A percentile compares a stretch with the other conserved stretches of the same genome.
Conservation (phyloP, 2,329 filamentous ascomycete genomes). For the Hymenoscyphus fructigenus region DNA sequence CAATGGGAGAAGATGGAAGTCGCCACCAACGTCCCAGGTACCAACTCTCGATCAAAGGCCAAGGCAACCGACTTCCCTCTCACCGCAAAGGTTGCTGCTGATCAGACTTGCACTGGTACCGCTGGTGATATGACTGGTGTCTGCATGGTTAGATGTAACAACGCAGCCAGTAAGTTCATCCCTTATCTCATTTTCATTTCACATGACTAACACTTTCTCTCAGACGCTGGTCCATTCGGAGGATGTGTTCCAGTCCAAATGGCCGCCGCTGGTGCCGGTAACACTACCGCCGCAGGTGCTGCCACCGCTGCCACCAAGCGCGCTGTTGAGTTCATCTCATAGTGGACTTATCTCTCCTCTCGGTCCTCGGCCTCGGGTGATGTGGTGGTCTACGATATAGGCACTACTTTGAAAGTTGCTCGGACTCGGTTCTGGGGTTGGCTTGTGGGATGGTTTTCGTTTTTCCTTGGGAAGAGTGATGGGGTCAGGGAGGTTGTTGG, state of each 20-base stretch:
- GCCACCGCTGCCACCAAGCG: not conserved
- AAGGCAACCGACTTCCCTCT: conserved; percentile 45
- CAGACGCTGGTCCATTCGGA: conserved; percentile 59
- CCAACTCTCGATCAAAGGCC: conserved; percentile 45
- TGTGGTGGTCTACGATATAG: not conserved
- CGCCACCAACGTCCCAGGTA: conserved; percentile 51
- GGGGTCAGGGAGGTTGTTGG: not conserved
- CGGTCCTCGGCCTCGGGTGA: too few relatives aligned
- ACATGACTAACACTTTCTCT: not conserved
- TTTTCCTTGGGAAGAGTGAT: not conserved
- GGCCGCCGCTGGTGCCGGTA: conserved; percentile 20
- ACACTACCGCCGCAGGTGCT: conserved; percentile 15
- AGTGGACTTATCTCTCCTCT: not conserved
- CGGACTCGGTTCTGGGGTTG: not conserved
- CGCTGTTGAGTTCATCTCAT: conserved; percentile 1
- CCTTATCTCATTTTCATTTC: not conserved
- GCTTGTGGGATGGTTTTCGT: not conserved
- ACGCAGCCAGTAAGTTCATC: conserved; percentile 44
- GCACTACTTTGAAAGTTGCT: not conserved
- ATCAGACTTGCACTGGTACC: conserved; percentile 57
- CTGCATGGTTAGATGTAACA: conserved; percentile 64
- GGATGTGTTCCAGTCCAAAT: conserved; percentile 59
- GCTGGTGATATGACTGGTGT: conserved; percentile 58
- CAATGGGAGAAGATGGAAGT: conserved; percentile 56
- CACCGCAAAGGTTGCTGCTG: conserved; percentile 55